Percentiles rank a stretch among this genome's conserved stretches.
Conservation (phyloP, 805 yeast species). For the Saturnispora sanitii region DNA sequence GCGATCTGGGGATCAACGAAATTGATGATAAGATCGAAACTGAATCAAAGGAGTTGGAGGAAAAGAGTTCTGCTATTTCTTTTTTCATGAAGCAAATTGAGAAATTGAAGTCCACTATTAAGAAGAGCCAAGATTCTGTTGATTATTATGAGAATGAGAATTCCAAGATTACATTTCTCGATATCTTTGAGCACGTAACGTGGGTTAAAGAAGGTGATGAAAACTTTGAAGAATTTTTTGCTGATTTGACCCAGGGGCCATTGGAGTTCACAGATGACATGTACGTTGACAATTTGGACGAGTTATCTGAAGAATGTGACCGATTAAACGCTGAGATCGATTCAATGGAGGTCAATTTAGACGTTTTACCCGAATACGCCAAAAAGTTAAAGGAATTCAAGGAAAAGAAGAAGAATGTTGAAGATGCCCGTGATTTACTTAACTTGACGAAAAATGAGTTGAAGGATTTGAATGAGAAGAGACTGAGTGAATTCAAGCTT, state of each 20-base stretch:
- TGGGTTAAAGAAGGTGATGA: slow-evolving; percentile 37
- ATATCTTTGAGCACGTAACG: slow-evolving; percentile 39
- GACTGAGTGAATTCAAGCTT: slow-evolving; percentile 84
- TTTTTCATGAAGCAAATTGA: slow-evolving; percentile 21
- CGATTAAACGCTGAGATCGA: slow-evolving; percentile 46
- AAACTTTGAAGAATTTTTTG: slow-evolving; percentile 13
- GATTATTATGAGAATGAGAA: slow-evolving; percentile 21
- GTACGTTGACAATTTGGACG: slow-evolving; percentile 37
- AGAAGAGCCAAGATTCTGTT: slow-evolving; percentile 32
- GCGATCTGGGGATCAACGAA: slow-evolving; percentile 22
- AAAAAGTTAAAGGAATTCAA: slow-evolving; percentile 54
- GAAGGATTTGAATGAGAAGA: slow-evolving; percentile 57
- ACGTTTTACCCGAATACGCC: slow-evolving; percentile 69
- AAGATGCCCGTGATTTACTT: slow-evolving; percentile 42
- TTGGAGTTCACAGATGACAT: slow-evolving; percentile 34
- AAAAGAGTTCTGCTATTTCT: slow-evolving; percentile 29
- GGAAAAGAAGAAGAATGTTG: slow-evolving; percentile 54
- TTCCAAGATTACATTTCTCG: slow-evolving; percentile 34
- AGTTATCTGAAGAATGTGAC: slow-evolving; percentile 41
- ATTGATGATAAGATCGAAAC: slow-evolving; percentile 48
- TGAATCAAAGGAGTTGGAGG: slow-evolving; percentile 50
- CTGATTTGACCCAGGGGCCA: slow-evolving; percentile 18
- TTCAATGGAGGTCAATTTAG: slow-evolving; percentile 56
- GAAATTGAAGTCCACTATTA: slow-evolving; percentile 21
- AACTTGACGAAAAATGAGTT: slow-evolving; percentile 28